These are phyloP conservation scores for Nadsonia starkeyi-henricii DNA, from an alignment of 1,139 yeast species.

Conservation along the genomic window DNA sequence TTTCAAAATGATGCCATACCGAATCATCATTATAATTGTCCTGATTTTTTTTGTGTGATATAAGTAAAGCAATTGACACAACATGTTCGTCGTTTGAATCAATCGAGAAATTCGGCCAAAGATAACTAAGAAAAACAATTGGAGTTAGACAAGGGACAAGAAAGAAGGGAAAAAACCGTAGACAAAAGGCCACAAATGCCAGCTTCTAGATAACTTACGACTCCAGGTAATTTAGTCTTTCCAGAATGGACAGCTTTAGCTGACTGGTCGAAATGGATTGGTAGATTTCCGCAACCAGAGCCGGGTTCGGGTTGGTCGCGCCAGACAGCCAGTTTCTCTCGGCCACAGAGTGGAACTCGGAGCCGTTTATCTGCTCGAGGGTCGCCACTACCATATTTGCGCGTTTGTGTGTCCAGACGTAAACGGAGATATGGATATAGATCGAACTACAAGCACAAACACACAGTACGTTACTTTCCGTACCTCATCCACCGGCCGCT, in stretches of 20 bases:
- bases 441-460: too few relatives aligned
- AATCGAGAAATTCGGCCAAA: conserved; percentile 31
- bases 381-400: conserved; percentile 5
- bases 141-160: conserved; percentile 3
- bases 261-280: conserved; percentile 2
- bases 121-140: conserved; percentile 12
- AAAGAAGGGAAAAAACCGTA: not conserved
- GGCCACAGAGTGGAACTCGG: conserved; percentile 12
- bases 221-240: conserved; percentile 14
- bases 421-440: too few relatives aligned
- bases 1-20: not conserved
- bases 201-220: conserved; percentile 7
- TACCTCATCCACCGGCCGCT: too few relatives aligned
- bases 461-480: too few relatives aligned
- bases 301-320: not conserved
- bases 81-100: conserved; percentile 31
- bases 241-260: conserved; percentile 9
- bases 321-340: conserved; percentile 10
- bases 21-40: not conserved
- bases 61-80: conserved; percentile 22
- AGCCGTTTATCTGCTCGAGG: conserved; percentile 10
- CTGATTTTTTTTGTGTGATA: not conserved
- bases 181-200: not conserved
- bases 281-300: conserved; percentile 7
- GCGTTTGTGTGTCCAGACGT: too few relatives aligned